Percentiles rank a stretch among this genome's conserved stretches.
phyloP scores from a whole-genome alignment of 2,329 filamentous ascomycete species.

The Daldinia sp. region DNA sequence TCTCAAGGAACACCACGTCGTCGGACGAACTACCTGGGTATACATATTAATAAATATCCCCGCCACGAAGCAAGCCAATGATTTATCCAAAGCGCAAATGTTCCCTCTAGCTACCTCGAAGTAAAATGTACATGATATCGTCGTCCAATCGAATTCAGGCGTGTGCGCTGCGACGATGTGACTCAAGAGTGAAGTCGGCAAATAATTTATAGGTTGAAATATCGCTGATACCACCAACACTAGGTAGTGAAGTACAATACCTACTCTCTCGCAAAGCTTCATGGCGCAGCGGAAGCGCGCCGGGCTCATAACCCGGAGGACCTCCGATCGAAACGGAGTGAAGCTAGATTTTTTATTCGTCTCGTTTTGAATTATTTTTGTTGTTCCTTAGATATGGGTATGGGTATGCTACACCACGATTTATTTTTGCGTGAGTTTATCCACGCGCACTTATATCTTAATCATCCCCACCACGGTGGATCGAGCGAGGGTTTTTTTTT shows the following conservation, averaged over 20 bases:
- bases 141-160: background rate
- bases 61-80: too few relatives aligned
- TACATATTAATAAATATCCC: too few relatives aligned
- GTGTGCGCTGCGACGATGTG: background rate
- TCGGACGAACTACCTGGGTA: too few relatives aligned
- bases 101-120: background rate
- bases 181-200: conserved; percentile 4
- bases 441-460: background rate
- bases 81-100: background rate
- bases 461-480: conserved; percentile 18
- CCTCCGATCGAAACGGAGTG: conserved; percentile 42
- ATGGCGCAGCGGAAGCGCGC: conserved; percentile 44
- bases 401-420: background rate
- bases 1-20: too few relatives aligned
- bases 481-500: background rate
- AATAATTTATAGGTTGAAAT: conserved; percentile 4
- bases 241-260: background rate
- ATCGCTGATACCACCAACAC: background rate
- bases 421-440: background rate
- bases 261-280: conserved; percentile 32
- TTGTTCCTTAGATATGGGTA: background rate
- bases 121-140: background rate
- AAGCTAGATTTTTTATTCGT: conserved; percentile 32
- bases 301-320: conserved; percentile 45
- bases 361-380: background rate